Evolutionary conservation across 1,284 basidiomycete species (phyloP).

Genomic region (Marasmius oreades): DNA sequence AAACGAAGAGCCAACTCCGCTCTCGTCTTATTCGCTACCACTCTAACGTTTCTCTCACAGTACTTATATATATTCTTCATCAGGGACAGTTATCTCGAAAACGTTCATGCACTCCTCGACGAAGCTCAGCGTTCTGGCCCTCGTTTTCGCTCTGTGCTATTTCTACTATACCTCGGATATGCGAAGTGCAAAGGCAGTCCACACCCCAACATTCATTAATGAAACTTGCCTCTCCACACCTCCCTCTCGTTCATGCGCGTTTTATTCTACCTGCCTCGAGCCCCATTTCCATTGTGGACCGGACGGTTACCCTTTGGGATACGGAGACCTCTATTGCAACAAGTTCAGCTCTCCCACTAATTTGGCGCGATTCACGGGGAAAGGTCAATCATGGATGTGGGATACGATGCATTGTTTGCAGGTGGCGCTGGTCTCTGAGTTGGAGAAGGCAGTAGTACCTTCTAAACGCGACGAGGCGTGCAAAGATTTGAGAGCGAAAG

Average conservation of each 20-base stretch:
- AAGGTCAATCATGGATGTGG: slow-evolving; percentile 39
- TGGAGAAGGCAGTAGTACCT: slow-evolving; percentile 15
- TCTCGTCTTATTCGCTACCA: too few species aligned
- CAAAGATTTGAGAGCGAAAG: slow-evolving; percentile 28
- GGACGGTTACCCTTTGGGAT: slow-evolving; percentile 37
- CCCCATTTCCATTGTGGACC: slow-evolving; percentile 39
- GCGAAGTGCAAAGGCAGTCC: too few species aligned
- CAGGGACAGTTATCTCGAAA: too few species aligned
- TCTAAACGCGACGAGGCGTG: slow-evolving; percentile 24
- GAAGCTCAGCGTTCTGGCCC: too few species aligned
- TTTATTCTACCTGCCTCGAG: slow-evolving; percentile 43
- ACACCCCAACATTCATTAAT: too few species aligned
- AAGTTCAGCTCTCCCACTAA: slow-evolving; percentile 29
- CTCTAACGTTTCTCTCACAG: too few species aligned
- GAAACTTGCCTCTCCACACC: slow-evolving; percentile 32
- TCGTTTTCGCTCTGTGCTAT: too few species aligned
- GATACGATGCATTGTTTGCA: slow-evolving; percentile 46
- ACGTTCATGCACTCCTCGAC: too few species aligned
- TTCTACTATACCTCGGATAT: too few species aligned
- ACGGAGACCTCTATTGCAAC: slow-evolving; percentile 36
- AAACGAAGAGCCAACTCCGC: too few species aligned
- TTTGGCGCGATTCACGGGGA: slow-evolving; percentile 23
- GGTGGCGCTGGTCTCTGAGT: slow-evolving; percentile 34
- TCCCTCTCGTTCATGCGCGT: slow-evolving; percentile 32
- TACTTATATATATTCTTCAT: too few species aligned